Conservation (phyloP, 495 filamentous ascomycete species). For the Penicillium parvum region DNA sequence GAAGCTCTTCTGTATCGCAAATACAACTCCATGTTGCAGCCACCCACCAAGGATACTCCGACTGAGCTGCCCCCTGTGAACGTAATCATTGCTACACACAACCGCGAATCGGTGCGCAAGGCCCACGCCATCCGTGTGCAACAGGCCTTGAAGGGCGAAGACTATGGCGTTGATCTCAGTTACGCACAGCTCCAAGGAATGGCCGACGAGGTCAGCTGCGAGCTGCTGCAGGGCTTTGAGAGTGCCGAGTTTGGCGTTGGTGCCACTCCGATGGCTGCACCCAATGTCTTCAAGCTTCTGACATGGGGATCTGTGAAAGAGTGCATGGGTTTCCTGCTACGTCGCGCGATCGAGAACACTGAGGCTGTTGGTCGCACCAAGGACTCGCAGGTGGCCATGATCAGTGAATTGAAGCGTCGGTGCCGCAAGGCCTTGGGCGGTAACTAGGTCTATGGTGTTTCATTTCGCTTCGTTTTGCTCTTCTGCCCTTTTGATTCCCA, state of each 20-base stretch:
- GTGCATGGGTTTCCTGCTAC: slow-evolving; percentile 87
- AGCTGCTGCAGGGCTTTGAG: slow-evolving; percentile 59
- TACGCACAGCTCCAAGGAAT: slow-evolving; percentile 95
- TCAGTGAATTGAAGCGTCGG: slow-evolving; percentile 63
- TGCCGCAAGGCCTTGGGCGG: slow-evolving; percentile 39
- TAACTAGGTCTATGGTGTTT: slow-evolving; percentile 15
- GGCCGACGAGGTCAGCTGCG: slow-evolving; percentile 91
- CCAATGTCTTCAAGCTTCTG: slow-evolving; percentile 78
- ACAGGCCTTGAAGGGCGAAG: slow-evolving; percentile 42
- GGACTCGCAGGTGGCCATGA: slow-evolving; percentile 71
- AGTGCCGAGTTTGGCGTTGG: slow-evolving; percentile 20
- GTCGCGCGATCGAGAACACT: slow-evolving; percentile 85
- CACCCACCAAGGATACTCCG: slow-evolving; percentile 25
- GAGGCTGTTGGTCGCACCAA: slow-evolving; percentile 77
- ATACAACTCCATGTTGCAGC: slow-evolving; percentile 49
- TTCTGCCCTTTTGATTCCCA: slow-evolving; percentile 1
- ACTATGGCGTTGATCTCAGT: slow-evolving; percentile 55
- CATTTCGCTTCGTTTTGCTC: slow-evolving; percentile 2
- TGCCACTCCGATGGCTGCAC: slow-evolving; percentile 35
- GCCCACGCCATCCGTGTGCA: slow-evolving; percentile 56
- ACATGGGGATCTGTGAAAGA: slow-evolving; percentile 90
- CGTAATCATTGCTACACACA: slow-evolving; percentile 87
- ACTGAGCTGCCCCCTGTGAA: slow-evolving; percentile 57
- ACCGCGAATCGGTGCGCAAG: slow-evolving; percentile 71
- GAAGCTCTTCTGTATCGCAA: slow-evolving; percentile 52